Evolutionary conservation across 441 rosid species (phyloP).

Genomic region (Mallotus japonicus): DNA sequence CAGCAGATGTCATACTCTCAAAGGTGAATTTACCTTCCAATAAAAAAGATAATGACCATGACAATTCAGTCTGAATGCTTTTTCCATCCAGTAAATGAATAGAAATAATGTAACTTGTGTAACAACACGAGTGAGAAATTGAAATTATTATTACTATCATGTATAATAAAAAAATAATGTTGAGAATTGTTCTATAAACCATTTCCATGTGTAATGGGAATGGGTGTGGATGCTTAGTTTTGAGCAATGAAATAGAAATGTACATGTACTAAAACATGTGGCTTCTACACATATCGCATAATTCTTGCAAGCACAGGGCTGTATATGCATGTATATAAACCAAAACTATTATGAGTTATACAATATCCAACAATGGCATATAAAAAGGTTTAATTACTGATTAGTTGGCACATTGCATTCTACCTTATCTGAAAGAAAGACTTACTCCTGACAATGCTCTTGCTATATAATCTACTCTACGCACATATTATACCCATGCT

Average conservation of each 20-base stretch:
- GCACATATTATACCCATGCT: not conserved
- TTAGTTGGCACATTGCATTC: not conserved
- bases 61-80: not conserved
- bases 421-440: not conserved
- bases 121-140: not conserved
- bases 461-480: not conserved
- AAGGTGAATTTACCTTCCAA: not conserved
- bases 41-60: conserved; percentile 4
- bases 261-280: not conserved
- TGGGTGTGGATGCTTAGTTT: no score
- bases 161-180: not conserved
- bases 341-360: not conserved
- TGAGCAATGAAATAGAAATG: not conserved
- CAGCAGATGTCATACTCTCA: not conserved
- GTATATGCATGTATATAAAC: not conserved
- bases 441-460: not conserved
- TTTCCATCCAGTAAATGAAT: not conserved
- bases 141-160: not conserved
- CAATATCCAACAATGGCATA: not conserved
- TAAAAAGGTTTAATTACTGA: not conserved
- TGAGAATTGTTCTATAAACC: not conserved
- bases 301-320: not conserved
- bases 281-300: not conserved
- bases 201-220: not conserved
- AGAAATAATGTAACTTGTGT: not conserved